These are phyloP conservation scores for Penicillium freii DNA, from an alignment of 2,329 filamentous ascomycete genomes.

Conservation along the genomic window DNA sequence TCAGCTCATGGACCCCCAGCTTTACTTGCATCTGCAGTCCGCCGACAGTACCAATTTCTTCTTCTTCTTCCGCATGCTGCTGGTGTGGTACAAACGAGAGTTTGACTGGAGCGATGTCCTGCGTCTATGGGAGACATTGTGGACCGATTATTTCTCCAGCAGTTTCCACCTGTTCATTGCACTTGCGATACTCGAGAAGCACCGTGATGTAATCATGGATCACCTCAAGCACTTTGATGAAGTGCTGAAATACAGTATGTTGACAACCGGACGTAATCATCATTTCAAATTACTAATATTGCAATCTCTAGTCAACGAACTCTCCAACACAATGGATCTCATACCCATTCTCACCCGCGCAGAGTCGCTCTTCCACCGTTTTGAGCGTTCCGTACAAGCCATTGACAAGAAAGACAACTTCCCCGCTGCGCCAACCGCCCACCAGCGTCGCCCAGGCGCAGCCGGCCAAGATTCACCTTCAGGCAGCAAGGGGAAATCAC, in stretches of 20 bases:
- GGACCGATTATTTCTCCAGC: slow-evolving; percentile 87
- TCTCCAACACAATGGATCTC: slow-evolving; percentile 89
- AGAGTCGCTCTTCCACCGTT: slow-evolving; percentile 82
- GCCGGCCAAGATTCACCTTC: slow-evolving; percentile 16
- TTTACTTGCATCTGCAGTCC: slow-evolving; percentile 84
- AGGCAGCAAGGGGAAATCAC: slow-evolving; percentile 32
- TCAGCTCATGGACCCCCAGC: slow-evolving; percentile 91
- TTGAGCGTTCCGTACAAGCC: slow-evolving; percentile 82
- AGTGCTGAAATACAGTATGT: slow-evolving; percentile 88
- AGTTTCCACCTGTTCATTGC: slow-evolving; percentile 95
- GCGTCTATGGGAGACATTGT: slow-evolving; percentile 85
- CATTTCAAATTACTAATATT: slow-evolving; percentile 7
- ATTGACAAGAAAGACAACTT: slow-evolving; percentile 91
- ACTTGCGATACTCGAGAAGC: slow-evolving; percentile 90
- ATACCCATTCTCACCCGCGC: slow-evolving; percentile 81
- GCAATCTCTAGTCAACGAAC: slow-evolving; percentile 72
- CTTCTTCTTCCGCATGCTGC: slow-evolving; percentile 98
- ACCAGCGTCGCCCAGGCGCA: slow-evolving; percentile 48
- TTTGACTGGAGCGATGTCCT: slow-evolving; percentile 87
- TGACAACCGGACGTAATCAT: neutral
- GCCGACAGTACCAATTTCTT: slow-evolving; percentile 99
- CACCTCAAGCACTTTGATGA: slow-evolving; percentile 95
- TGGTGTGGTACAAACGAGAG: slow-evolving; percentile 98
- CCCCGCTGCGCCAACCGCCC: slow-evolving; percentile 55
- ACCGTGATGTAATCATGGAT: slow-evolving; percentile 92